A percentile compares a stretch with the other conserved stretches of the same genome.
Evolutionary conservation across 352 stramenopile species (phyloP).

Genomic region (Globisporangium paddicum): DNA sequence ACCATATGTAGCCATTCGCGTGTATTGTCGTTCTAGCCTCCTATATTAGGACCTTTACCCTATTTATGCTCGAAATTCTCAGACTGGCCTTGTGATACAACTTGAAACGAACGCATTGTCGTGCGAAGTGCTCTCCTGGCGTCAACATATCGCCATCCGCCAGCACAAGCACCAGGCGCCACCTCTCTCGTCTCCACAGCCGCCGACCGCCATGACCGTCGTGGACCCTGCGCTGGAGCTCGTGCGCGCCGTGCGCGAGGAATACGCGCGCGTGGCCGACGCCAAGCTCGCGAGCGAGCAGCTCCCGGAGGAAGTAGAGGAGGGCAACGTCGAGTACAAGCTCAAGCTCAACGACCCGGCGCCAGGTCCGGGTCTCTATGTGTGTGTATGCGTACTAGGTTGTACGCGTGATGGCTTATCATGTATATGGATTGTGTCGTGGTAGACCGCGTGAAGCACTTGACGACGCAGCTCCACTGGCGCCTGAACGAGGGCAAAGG

Average conservation of each 20-base stretch:
- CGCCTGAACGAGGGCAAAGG: constrained; percentile 86
- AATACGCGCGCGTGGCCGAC: constrained; percentile 3
- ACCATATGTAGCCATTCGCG: neutral
- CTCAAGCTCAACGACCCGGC: constrained; percentile 75
- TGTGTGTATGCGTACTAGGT: neutral
- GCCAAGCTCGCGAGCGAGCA: constrained; percentile 5
- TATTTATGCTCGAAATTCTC: no score
- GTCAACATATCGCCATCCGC: neutral
- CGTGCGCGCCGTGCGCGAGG: constrained; percentile 7
- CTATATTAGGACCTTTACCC: no score
- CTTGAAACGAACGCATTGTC: neutral
- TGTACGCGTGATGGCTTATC: neutral
- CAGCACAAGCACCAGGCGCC: neutral
- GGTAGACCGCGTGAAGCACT: constrained; percentile 70
- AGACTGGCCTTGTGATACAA: neutral
- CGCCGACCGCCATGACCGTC: neutral
- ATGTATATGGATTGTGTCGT: neutral
- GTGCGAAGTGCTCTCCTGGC: neutral
- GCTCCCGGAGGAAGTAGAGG: constrained; percentile 78
- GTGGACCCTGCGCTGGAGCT: constrained; percentile 3
- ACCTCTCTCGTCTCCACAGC: neutral
- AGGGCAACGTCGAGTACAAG: constrained; percentile 92
- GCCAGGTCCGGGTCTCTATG: constrained; percentile 21
- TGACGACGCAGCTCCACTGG: constrained; percentile 90
- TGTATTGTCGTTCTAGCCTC: no score